Evolutionary conservation across 257 asterid species (phyloP), one percentile per base, ranked within the genome.

Genomic region (Parsonsia alboflavescens): DNA sequence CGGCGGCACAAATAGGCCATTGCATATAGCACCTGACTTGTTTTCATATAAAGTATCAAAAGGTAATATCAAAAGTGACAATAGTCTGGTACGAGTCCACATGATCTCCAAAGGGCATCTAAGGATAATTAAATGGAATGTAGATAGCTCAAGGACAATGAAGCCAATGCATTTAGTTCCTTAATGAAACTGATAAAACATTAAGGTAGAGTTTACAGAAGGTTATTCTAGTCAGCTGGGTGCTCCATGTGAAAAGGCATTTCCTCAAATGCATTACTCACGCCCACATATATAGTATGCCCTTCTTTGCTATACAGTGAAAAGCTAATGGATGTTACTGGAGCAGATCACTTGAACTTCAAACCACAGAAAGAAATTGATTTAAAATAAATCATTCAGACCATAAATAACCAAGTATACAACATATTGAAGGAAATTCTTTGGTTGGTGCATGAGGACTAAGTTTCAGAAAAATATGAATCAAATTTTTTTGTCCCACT

Each of bases 401-500:
- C 64, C 10, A 71, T 3, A n/a, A 5, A 73, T 44, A 63, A 8
- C 56, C n/a, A 8, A n/a, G 7, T 28, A 61, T 61, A n/a, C 39
- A 61, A 30, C 2, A 30, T 62, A 30, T 8, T 53, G 10, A 30
- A 30, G 33, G 45, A 3, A 1, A 10, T 24, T 3, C 0, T 58
- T 58, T 58, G 5, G 17, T 58, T 61, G 67, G 5, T 24, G 30
- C 4, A 11, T 30, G 9, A 66, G 13, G 36, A 22, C n/a, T 52
- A 68, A n/a, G n/a, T n/a, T n/a, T n/a, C 9, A 48, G 48, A 61
- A 19, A 46, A 3, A 26, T 41, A 13, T 3, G 17, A 66, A 13
- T 7, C 28, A 39, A 50, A 56, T 41, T 71, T 74, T n/a, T 63
- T 8, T 53, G 39, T 50, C 7, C 46, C 72, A 53, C 94, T 80